Conservation (phyloP, 768 basidiomycete species). For the Amanita brunnescens region DNA sequence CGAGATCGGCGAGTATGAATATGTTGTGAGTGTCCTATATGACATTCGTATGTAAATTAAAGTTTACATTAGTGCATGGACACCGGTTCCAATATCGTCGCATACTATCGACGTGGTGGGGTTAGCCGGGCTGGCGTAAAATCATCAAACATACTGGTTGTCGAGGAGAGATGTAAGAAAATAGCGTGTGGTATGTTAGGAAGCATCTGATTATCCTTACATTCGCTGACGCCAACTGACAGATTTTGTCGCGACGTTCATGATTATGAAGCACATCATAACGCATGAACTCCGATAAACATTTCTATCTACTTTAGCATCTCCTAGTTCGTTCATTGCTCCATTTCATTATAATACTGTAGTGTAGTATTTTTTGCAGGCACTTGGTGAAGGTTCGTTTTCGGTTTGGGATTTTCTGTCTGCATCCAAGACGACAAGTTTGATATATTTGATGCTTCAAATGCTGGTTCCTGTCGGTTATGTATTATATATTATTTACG, state of each 20-base stretch:
- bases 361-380: background rate
- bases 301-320: background rate
- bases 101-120: constrained; percentile 54
- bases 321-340: background rate
- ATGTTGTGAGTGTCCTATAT: constrained; percentile 40
- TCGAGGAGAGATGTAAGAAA: constrained; percentile 51
- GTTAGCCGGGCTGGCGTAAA: constrained; percentile 26
- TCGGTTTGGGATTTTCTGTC: background rate
- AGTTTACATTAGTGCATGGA: constrained; percentile 42
- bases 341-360: background rate
- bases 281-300: constrained; percentile 26
- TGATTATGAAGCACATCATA: constrained; percentile 57
- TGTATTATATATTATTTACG: background rate
- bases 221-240: constrained; percentile 8
- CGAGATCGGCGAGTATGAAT: constrained; percentile 43
- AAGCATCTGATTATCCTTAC: background rate
- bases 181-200: constrained; percentile 43
- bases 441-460: background rate
- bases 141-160: constrained; percentile 54
- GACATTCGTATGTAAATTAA: background rate
- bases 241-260: constrained; percentile 55
- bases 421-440: background rate
- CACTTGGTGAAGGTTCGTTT: background rate
- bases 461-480: background rate
- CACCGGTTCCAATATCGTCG: constrained; percentile 39